A percentile compares a stretch with the other conserved stretches of the same genome.
phyloP scores from a whole-genome alignment of 2,329 filamentous ascomycete genomes.

The Chaetomium strumarium region DNA sequence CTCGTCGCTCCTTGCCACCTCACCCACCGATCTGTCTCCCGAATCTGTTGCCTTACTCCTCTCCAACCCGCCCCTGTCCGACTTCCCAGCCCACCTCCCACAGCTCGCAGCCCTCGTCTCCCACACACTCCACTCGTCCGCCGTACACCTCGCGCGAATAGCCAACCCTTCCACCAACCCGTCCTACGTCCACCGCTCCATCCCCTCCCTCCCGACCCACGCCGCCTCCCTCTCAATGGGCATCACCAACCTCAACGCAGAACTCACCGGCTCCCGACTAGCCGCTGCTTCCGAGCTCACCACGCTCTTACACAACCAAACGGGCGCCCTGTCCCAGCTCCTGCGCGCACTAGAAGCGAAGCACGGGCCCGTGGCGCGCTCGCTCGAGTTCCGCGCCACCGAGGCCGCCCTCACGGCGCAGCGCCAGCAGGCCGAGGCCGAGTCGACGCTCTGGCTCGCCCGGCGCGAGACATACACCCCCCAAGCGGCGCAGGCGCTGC shows the following conservation, averaged over 20 bases:
- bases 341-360: conserved; percentile 50
- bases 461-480: conserved; percentile 41
- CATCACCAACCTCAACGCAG: conserved; percentile 28
- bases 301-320: conserved; percentile 36
- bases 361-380: conserved; percentile 46
- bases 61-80: conserved; percentile 43
- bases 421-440: conserved; percentile 35
- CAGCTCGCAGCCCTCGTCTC: conserved; percentile 44
- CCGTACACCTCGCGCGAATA: conserved; percentile 43
- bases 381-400: conserved; percentile 45
- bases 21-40: conserved; percentile 28
- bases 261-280: conserved; percentile 37
- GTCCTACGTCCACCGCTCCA: conserved; percentile 52
- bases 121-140: conserved; percentile 42
- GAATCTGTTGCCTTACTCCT: conserved; percentile 41
- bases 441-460: conserved; percentile 31
- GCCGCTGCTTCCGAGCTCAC: conserved; percentile 34
- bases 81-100: conserved; percentile 44
- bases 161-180: conserved; percentile 46
- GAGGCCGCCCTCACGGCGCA: conserved; percentile 41
- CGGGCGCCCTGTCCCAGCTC: conserved; percentile 36
- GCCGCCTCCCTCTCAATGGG: conserved; percentile 34
- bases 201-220: conserved; percentile 42
- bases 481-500: conserved; percentile 38
- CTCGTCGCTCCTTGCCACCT: conserved; percentile 41